Evolutionary conservation across 2,329 filamentous ascomycete genomes (phyloP).

Genomic region (Biscogniauxia sp.): DNA sequence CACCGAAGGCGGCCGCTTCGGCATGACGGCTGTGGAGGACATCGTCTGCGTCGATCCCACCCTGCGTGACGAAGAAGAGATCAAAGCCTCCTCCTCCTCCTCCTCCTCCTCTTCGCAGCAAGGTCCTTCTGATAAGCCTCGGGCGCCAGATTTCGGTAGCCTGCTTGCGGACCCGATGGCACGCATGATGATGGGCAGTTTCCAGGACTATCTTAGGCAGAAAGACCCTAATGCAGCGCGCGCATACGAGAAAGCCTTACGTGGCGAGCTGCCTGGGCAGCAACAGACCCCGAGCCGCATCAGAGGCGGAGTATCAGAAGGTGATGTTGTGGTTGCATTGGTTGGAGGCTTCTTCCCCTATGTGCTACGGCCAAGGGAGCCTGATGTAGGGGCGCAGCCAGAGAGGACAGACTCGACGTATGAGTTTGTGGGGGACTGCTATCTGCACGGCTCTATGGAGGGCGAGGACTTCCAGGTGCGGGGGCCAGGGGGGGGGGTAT

Average conservation of each 20-base stretch:
- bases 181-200: slow-evolving; percentile 12
- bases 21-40: slow-evolving; percentile 24
- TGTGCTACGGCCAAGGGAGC: slow-evolving; percentile 15
- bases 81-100: background rate
- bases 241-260: slow-evolving; percentile 6
- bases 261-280: slow-evolving; percentile 11
- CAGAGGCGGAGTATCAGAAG: slow-evolving; percentile 14
- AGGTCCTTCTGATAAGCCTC: background rate
- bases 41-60: slow-evolving; percentile 10
- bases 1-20: slow-evolving; percentile 22
- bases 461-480: slow-evolving; percentile 20
- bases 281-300: background rate
- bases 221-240: slow-evolving; percentile 10
- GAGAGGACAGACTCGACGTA: slow-evolving; percentile 13
- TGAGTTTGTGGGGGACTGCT: slow-evolving; percentile 25
- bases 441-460: slow-evolving; percentile 24
- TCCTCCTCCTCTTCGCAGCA: background rate
- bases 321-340: slow-evolving; percentile 22
- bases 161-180: slow-evolving; percentile 16
- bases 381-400: background rate
- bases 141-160: slow-evolving; percentile 6
- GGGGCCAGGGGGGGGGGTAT: background rate
- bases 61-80: slow-evolving; percentile 4
- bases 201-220: slow-evolving; percentile 14
- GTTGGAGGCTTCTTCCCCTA: slow-evolving; percentile 25